phyloP scores from a whole-genome alignment of 2,329 filamentous ascomycete species.

The Pyrenophora tritici-repentis region DNA sequence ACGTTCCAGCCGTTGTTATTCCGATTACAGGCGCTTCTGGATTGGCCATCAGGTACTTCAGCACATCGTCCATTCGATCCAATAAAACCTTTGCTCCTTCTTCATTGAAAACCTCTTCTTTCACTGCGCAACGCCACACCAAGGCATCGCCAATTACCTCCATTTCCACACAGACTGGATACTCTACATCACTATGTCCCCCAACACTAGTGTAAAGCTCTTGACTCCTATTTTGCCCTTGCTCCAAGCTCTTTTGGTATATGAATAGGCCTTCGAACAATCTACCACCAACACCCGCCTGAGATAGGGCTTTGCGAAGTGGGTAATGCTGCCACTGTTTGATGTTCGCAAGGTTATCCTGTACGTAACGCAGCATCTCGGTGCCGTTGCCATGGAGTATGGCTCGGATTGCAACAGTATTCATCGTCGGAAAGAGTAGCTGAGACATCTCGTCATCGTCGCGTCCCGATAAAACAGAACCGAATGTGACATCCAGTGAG shows the following conservation, averaged over 20 bases:
- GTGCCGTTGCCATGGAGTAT: slow-evolving; percentile 70
- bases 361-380: slow-evolving; percentile 73
- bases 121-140: slow-evolving; percentile 74
- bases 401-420: slow-evolving; percentile 76
- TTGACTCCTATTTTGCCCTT: slow-evolving; percentile 10
- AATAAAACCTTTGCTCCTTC: slow-evolving; percentile 59
- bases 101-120: slow-evolving; percentile 59
- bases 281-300: slow-evolving; percentile 52
- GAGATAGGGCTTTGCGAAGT: slow-evolving; percentile 68
- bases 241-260: slow-evolving; percentile 61
- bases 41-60: slow-evolving; percentile 60
- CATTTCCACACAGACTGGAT: slow-evolving; percentile 81
- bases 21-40: slow-evolving; percentile 59
- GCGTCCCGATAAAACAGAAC: slow-evolving; percentile 82
- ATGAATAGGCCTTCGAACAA: slow-evolving; percentile 70
- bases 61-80: slow-evolving; percentile 61
- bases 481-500: slow-evolving; percentile 78
- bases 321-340: slow-evolving; percentile 78
- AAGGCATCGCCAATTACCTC: slow-evolving; percentile 64
- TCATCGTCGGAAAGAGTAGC: slow-evolving; percentile 88
- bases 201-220: slow-evolving; percentile 66
- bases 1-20: slow-evolving; percentile 59
- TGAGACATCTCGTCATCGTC: slow-evolving; percentile 70
- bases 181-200: slow-evolving; percentile 73
- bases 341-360: slow-evolving; percentile 69